Evolutionary conservation across 257 asterid species (phyloP).

Genomic region (Salvia rosmarinus): DNA sequence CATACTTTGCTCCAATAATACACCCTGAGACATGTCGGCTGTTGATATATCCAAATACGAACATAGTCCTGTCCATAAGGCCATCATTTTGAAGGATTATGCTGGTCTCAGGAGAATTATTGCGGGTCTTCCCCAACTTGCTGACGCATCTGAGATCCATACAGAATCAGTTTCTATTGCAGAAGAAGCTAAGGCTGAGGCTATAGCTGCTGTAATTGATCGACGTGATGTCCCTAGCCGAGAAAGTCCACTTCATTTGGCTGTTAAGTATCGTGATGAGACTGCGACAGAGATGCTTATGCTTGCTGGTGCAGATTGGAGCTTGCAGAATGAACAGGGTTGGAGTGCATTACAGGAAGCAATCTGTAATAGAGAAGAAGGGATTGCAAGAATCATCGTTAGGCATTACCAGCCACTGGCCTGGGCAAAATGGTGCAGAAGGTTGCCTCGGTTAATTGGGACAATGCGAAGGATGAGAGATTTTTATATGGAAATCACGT

Average conservation of each 20-base stretch:
- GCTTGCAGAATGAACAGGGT: constrained; percentile 94
- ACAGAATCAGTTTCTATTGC: constrained; percentile 67
- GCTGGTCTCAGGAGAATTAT: constrained; percentile 68
- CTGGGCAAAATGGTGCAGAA: constrained; percentile 99
- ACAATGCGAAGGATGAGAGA: constrained; percentile 97
- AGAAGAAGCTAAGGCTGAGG: constrained; percentile 89
- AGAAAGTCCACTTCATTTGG: constrained; percentile 90
- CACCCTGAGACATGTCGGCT: constrained; percentile 55
- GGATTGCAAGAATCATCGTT: constrained; percentile 82
- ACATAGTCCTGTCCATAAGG: constrained; percentile 88
- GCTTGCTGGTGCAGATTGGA: constrained; percentile 99
- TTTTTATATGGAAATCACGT: constrained; percentile 96
- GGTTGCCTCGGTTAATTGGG: constrained; percentile 81
- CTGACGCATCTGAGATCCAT: constrained; percentile 74
- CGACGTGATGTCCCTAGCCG: constrained; percentile 92
- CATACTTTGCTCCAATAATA: constrained; percentile 18
- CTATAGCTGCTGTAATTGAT: constrained; percentile 72
- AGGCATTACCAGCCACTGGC: constrained; percentile 93
- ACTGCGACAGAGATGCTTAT: constrained; percentile 86
- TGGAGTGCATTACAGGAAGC: constrained; percentile 99
- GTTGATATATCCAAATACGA: constrained; percentile 71
- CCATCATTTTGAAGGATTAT: constrained; percentile 80
- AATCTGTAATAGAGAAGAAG: constrained; percentile 83
- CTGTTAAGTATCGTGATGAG: constrained; percentile 85
- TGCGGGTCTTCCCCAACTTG: constrained; percentile 66